Base-by-base conservation (phyloP, 768 basidiomycete species). In the Cystofilobasidium bisporidii region DNA sequence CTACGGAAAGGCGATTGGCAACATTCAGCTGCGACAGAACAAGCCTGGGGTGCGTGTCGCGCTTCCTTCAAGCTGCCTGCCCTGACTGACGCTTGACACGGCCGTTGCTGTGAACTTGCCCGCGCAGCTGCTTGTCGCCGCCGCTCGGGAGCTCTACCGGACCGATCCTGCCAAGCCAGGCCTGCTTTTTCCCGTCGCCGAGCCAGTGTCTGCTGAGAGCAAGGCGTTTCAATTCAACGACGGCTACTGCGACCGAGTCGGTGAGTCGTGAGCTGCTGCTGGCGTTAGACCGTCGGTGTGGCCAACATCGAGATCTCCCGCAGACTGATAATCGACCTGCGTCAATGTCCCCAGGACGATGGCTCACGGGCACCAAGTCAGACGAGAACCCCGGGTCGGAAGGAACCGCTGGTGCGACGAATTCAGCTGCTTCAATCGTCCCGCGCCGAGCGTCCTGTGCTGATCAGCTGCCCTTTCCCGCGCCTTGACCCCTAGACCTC, bases 1-100 rank as follows among this genome's bases (percentile, higher is more conserved):
- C 30, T 62, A 68, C 33, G 43, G 38, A 3, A 55, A 61, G 30
- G 18, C 60, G 67, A 63, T 68, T 57, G 67, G 67, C 22, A 62
- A 50, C 30, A 56, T 68, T 14, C 47, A 47, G 22, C 53, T 68
- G 45, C 61, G 67, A 2, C 11, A 43, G 20, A 15, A 20, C 9
- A 50, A 68, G n/a, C 67, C 67, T 6, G 67, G 67, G 22, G 63
- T 64, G 15, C 36, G 63, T 64, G 15, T 17, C 50, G 22, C 3
- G 32, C 15, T 64, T 61, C 28, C 14, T 26, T 40, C 3, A 9
- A 30, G 22, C n/a, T 22, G 8, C 22, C 38, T 33, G 14, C 20
- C 57, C 30, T 30, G 22, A 15, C 20, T 22, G 3, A 15, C 43
- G 14, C 4, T 4, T 22, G 43, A 22, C 43, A 15, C 17, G 17